Base-by-base conservation (phyloP, 306 rosid genomes). In the Ormosia semicastrata region DNA sequence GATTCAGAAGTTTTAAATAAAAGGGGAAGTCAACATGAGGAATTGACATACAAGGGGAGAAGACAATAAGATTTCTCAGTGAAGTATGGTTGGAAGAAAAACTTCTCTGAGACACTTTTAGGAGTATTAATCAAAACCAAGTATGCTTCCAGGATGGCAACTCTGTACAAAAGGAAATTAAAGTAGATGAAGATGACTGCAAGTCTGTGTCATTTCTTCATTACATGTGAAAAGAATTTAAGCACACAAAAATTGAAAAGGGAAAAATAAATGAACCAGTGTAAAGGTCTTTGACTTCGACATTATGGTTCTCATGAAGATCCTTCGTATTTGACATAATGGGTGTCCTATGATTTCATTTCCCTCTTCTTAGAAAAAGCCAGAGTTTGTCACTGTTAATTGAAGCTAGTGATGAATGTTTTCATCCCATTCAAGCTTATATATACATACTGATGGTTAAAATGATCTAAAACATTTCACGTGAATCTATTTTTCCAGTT, bases 91-190 rank as follows among this genome's bases (percentile, higher is more conserved):
- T 62, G 8, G 11, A 47, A 5, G 47, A 32, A 46, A 58, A 53
- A 11, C 29, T 71, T 49, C 43, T 68, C 3, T 10, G 8, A 46
- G 60, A 49, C 33, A 83, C 8, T 52, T 13, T 29, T 12, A 71
- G 60, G 37, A 41, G 63, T 59, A 59, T 59, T 82, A 76, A 59
- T 52, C 24, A 53, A 58, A 75, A 13, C 32, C 33, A 68, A 73
- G 37, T 18, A 47, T 14, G 59, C 24, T 8, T 67, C 24, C 17
- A 70, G 52, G 43, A 43, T 15, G 49, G 30, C 13, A 32, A 58
- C 40, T 43, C 50, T 69, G 30, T 44, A 46, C 5, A 29, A 71
- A 15, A 39, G 53, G 39, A 71, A 17, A 71, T 71, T 30, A 11
- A 60, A 58, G 72, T 60, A 47, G 13, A 36, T 58, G 32, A 34